Evolutionary conservation across 345 rosid genomes (phyloP), one percentile per base, ranked within the genome.

Genomic region (Bruguiera parviflora): DNA sequence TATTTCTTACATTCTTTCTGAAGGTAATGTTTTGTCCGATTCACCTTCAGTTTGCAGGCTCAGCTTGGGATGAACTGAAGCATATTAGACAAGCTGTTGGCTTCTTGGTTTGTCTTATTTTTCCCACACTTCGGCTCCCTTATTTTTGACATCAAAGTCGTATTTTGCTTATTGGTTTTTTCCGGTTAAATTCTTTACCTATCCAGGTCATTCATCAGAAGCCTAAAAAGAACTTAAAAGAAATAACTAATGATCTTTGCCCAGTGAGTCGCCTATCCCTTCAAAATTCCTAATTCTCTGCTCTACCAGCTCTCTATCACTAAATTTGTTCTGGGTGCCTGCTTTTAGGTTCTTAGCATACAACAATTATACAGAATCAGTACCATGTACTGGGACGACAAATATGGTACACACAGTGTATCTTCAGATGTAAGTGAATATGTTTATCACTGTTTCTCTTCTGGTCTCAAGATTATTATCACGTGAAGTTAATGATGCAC

Each of bases 301-400:
- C 2, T 8, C 5, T 6, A 5, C 46, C 31, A 25, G 2, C 24
- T 2, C 59, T n/a, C 31, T 53, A 60, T 28, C 39, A 57, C 66
- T 25, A 25, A 19, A 57, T 47, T 53, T 65, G 18, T 66, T 64
- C 21, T 29, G 65, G 43, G 16, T 57, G 53, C 61, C 53, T 78
- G 58, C 56, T 69, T 74, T 53, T 88, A 92, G 98, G 91, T 85
- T 6, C 90, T 92, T 73, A 92, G 97, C 81, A 83, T 92, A 78
- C 98, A 92, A n/a, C 98, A 92, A 79, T 73, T 92, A 73, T 92
- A 92, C 82, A 78, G 98, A 80, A 88, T 92, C 70, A 89, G 96
- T 76, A 92, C 98, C 6, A 92, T 92, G 96, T 92, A 92, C 77
- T 92, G 97, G 96, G 98, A 92, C 77, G 98, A 90, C 81, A 92